Conservation (phyloP, 345 rosid species). For the Cardiospermum halicacabum region DNA sequence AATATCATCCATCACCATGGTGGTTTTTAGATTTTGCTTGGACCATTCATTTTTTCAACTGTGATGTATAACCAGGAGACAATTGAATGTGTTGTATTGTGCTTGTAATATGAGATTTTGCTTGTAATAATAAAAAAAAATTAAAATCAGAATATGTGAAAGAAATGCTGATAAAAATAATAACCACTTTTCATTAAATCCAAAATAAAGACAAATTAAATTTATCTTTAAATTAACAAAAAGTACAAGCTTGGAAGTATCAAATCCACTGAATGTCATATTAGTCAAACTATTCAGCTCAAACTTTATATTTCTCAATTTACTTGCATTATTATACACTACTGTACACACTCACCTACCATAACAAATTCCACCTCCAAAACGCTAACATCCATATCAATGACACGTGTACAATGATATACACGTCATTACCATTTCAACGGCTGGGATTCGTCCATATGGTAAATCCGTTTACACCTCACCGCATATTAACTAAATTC, state of each 20-base stretch:
- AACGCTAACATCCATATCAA: not conserved
- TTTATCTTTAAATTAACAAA: not conserved
- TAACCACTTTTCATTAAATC: not conserved
- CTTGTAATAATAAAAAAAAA: too few species aligned
- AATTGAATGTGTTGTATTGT: too few species aligned
- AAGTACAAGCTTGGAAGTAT: not conserved
- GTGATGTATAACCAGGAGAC: too few species aligned
- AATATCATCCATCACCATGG: not conserved
- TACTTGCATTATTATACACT: constrained; percentile 9
- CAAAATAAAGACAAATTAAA: not conserved
- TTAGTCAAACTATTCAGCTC: constrained; percentile 15
- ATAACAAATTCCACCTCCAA: not conserved
- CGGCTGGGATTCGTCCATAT: not conserved
- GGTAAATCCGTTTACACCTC: not conserved
- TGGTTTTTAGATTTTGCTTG: not conserved
- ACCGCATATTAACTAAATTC: not conserved
- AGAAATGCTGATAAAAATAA: not conserved
- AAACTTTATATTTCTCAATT: constrained; percentile 2
- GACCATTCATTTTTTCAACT: too few species aligned
- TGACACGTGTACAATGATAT: not conserved
- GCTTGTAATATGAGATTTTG: too few species aligned
- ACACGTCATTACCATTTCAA: not conserved
- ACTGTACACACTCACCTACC: not conserved
- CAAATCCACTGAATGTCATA: not conserved
- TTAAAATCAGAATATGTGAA: too few species aligned